A percentile compares a stretch with the other conserved stretches of the same genome.
Evolutionary conservation across 805 yeast species (phyloP).

Genomic region (Yarrowia osloensis): DNA sequence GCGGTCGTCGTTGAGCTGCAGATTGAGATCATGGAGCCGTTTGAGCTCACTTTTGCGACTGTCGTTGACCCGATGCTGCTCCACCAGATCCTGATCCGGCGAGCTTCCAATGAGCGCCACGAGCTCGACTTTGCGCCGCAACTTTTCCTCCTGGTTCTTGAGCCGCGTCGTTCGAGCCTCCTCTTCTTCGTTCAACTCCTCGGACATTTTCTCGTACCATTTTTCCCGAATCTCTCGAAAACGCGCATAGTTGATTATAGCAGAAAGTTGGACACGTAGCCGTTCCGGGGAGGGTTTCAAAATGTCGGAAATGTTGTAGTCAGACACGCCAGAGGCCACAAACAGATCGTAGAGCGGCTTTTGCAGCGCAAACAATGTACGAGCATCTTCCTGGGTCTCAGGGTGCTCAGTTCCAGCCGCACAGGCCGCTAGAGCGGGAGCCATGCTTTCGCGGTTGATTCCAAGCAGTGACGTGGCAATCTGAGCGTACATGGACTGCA

Average conservation of each 20-base stretch:
- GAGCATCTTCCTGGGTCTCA: slow-evolving; percentile 20
- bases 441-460: slow-evolving; percentile 27
- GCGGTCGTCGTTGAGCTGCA: slow-evolving; percentile 10
- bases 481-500: slow-evolving; percentile 27
- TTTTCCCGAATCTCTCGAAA: slow-evolving; percentile 16
- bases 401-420: slow-evolving; percentile 11
- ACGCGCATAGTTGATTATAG: slow-evolving; percentile 27
- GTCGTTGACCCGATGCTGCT: slow-evolving; percentile 6
- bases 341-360: slow-evolving; percentile 21
- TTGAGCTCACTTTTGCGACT: not conserved
- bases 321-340: slow-evolving; percentile 20
- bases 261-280: slow-evolving; percentile 13
- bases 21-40: slow-evolving; percentile 1
- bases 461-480: slow-evolving; percentile 5
- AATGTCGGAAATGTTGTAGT: slow-evolving; percentile 25
- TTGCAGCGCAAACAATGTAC: slow-evolving; percentile 18
- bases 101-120: not conserved
- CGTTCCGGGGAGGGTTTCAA: slow-evolving; percentile 19
- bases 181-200: slow-evolving; percentile 23
- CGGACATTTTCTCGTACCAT: slow-evolving; percentile 25
- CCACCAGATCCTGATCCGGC: slow-evolving; percentile 1
- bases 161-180: not conserved
- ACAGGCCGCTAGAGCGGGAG: slow-evolving; percentile 12
- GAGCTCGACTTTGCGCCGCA: not conserved
- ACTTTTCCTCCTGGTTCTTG: slow-evolving; percentile 13